A percentile compares a stretch with the other conserved stretches of the same genome.
Evolutionary conservation across 495 filamentous ascomycete genomes (phyloP).

Genomic region (Penicillium argentinense): DNA sequence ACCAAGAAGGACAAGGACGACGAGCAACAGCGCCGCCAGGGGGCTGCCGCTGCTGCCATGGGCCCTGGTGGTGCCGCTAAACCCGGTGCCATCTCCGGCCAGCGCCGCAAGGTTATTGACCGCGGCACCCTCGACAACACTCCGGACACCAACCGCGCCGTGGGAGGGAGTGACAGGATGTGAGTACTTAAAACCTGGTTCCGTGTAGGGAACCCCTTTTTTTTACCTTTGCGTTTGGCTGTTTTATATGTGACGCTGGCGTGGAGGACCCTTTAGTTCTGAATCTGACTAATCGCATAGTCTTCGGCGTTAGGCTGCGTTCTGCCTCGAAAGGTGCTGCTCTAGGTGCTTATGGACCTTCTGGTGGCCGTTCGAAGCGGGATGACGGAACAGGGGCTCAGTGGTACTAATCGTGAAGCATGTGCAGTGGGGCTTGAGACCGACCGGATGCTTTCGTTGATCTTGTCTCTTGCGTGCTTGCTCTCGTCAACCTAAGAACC

Average conservation of each 20-base stretch:
- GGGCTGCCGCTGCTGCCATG: constrained; percentile 60
- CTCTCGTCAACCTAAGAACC: constrained; percentile 33
- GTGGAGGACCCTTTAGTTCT: constrained; percentile 69
- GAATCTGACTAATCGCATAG: constrained; percentile 83
- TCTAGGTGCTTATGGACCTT: constrained; percentile 61
- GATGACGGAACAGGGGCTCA: constrained; percentile 60
- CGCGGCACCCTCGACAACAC: constrained; percentile 72
- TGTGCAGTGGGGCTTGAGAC: constrained; percentile 28
- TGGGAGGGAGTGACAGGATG: constrained; percentile 96
- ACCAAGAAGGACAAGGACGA: constrained; percentile 73
- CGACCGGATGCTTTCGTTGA: constrained; percentile 17
- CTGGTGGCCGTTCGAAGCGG: constrained; percentile 75
- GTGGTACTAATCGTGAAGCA: constrained; percentile 59
- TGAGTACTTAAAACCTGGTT: constrained; percentile 85
- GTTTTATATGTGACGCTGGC: constrained; percentile 74
- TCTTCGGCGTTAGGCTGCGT: constrained; percentile 91
- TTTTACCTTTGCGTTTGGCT: constrained; percentile 71
- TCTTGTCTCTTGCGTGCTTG: constrained; percentile 34
- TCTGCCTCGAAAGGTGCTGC: constrained; percentile 86
- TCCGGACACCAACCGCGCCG: constrained; percentile 82
- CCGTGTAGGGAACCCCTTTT: constrained; percentile 84
- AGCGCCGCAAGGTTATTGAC: constrained; percentile 83
- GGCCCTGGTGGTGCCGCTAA: constrained; percentile 62
- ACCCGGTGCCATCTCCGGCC: constrained; percentile 69
- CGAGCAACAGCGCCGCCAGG: constrained; percentile 64